Evolutionary conservation across 31 red algal genomes (phyloP), one percentile per base, ranked within the genome.

Genomic region (Odonthalia washingtoniensis): DNA sequence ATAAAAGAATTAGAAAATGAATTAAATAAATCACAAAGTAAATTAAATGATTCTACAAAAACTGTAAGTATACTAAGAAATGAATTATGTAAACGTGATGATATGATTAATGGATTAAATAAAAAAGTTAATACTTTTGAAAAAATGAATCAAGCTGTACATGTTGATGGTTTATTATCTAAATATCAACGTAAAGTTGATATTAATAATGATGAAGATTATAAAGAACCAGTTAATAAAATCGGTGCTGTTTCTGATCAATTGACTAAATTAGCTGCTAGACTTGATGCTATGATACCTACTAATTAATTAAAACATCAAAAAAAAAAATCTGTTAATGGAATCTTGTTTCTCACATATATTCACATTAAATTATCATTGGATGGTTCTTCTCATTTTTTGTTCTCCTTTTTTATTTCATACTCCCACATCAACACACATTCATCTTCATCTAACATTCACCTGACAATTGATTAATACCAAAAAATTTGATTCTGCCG

Each of bases 161-260:
- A 90, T 35, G 87, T 90, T 30, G 41, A 70, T 39, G 78, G 65
- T 4, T 40, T 83, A 43, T 49, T 90, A 21, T 44, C 46, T 2
- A 46, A 68, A 74, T 75, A 90, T 36, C 65, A 77, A 35, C 52
- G 87, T 65, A 90, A 90, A 69, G 78, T 80, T 28, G 87, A 90
- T 38, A 42, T 83, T 37, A 33, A 42, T 32, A n/a, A n/a, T n/a
- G 40, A 32, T 18, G 49, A 82, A 18, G 87, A 90, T 36, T 90
- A 83, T 68, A 52, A 82, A 69, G 90, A 87, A 75, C 90, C 78
- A 18, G 90, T 92, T 14, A 86, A 87, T 64, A 86, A 81, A 76
- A 87, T 85, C 53, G 82, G 83, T 16, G 83, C 90, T 41, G 90
- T 79, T 63, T 80, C 83, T 5, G 90, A 87, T 45, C 65, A 81